Percentiles rank a stretch among this genome's conserved stretches.
Conservation (phyloP, 345 rosid species). For the Euclidium syriacum region DNA sequence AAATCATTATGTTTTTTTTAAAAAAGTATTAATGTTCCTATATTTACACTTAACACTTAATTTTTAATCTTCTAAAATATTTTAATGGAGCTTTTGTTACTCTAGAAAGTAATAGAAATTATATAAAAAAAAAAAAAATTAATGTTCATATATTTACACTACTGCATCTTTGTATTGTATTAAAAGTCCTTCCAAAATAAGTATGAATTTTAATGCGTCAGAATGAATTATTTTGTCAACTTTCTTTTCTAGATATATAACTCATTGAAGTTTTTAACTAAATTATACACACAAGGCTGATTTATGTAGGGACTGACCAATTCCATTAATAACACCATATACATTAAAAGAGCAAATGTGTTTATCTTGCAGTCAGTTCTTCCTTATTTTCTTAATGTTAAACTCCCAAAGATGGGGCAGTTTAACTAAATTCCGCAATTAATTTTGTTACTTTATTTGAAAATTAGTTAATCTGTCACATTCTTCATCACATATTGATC, state of each 20-base stretch:
- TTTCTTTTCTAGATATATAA: background rate
- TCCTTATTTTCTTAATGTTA: background rate
- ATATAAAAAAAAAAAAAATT: too few species aligned
- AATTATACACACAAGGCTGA: background rate
- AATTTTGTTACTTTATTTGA: background rate
- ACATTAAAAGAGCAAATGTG: background rate
- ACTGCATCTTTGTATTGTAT: too few species aligned
- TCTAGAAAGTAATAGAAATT: too few species aligned
- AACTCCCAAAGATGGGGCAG: background rate
- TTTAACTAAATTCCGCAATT: background rate
- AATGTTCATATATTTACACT: too few species aligned
- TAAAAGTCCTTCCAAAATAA: background rate
- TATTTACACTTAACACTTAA: too few species aligned
- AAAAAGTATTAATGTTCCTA: too few species aligned
- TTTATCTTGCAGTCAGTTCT: background rate
- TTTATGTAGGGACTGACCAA: background rate
- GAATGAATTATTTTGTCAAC: background rate
- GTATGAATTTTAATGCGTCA: background rate
- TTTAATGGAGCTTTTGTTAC: too few species aligned
- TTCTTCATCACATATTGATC: background rate
- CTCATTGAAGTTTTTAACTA: background rate
- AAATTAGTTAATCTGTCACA: conserved; percentile 14
- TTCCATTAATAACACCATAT: background rate
- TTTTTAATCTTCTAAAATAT: too few species aligned
- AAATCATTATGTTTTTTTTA: too few species aligned